A percentile compares a stretch with the other conserved stretches of the same genome.
Conservation (phyloP, 371 early-diverging fungal species). For the Coemansia sp. region DNA sequence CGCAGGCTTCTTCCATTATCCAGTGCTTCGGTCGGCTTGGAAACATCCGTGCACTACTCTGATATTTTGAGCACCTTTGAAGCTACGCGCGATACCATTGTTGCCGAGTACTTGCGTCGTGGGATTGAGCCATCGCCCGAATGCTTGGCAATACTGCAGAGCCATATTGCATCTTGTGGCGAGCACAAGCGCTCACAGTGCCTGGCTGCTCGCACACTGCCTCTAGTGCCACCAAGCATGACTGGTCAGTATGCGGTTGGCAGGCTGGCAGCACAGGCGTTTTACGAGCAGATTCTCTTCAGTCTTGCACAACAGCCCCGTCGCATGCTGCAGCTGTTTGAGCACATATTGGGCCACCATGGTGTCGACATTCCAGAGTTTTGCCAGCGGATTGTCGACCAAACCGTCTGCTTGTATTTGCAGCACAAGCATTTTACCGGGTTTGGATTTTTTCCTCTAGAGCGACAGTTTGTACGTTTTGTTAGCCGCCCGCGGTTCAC, state of each 20-base stretch:
- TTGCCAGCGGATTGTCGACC: constrained; percentile 14
- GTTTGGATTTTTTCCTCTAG: constrained; percentile 25
- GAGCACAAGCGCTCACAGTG: neutral
- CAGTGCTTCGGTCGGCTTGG: neutral
- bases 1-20: neutral
- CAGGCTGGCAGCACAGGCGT: constrained; percentile 11
- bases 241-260: neutral
- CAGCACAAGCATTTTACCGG: constrained; percentile 19
- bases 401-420: constrained; percentile 10
- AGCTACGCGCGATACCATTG: constrained; percentile 2
- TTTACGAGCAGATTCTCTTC: constrained; percentile 20
- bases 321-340: constrained; percentile 21
- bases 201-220: constrained; percentile 17
- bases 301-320: neutral
- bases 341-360: constrained; percentile 22
- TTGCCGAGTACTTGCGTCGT: constrained; percentile 24
- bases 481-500: constrained; percentile 26
- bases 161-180: constrained; percentile 12
- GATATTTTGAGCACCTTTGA: constrained; percentile 4
- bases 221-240: constrained; percentile 10
- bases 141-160: constrained; percentile 14
- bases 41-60: neutral
- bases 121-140: constrained; percentile 23
- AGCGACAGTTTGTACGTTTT: constrained; percentile 18
- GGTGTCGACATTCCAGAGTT: constrained; percentile 10